phyloP scores from a whole-genome alignment of 2,329 filamentous ascomycete species.

The Sarocladiaceae sp. region DNA sequence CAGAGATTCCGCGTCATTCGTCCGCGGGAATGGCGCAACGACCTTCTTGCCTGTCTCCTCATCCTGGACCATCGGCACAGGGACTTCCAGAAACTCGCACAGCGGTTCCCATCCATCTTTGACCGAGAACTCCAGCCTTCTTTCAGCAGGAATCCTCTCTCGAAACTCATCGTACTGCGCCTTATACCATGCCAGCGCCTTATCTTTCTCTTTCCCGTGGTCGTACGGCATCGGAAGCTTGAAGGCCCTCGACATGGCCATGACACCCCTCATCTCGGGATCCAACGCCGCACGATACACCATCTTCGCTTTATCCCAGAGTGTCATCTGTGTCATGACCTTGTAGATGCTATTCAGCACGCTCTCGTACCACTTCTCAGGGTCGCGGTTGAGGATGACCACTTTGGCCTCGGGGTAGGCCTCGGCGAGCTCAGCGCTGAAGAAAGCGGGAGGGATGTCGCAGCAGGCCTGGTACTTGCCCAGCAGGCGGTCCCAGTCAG shows the following conservation, averaged over 20 bases:
- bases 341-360: constrained; percentile 19
- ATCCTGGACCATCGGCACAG: constrained; percentile 27
- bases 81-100: constrained; percentile 31
- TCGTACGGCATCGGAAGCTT: constrained; percentile 21
- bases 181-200: constrained; percentile 31
- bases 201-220: constrained; percentile 27
- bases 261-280: constrained; percentile 15
- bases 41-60: constrained; percentile 23
- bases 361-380: constrained; percentile 31
- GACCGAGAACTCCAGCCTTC: constrained; percentile 32
- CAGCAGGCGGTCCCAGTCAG: constrained; percentile 40
- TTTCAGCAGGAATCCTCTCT: constrained; percentile 24
- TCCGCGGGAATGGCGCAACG: constrained; percentile 25
- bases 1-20: constrained; percentile 21
- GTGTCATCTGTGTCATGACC: background rate
- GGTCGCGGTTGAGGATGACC: constrained; percentile 32
- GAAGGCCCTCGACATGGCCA: constrained; percentile 16
- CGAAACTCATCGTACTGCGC: constrained; percentile 30
- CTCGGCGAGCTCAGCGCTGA: constrained; percentile 29
- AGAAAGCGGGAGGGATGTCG: constrained; percentile 51
- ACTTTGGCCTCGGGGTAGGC: constrained; percentile 30
- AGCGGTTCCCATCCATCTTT: constrained; percentile 35
- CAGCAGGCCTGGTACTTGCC: constrained; percentile 43
- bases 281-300: constrained; percentile 25
- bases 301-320: constrained; percentile 14